Evolutionary conservation across 305 asterid species (phyloP).

Genomic region (Fraxinus platypoda): DNA sequence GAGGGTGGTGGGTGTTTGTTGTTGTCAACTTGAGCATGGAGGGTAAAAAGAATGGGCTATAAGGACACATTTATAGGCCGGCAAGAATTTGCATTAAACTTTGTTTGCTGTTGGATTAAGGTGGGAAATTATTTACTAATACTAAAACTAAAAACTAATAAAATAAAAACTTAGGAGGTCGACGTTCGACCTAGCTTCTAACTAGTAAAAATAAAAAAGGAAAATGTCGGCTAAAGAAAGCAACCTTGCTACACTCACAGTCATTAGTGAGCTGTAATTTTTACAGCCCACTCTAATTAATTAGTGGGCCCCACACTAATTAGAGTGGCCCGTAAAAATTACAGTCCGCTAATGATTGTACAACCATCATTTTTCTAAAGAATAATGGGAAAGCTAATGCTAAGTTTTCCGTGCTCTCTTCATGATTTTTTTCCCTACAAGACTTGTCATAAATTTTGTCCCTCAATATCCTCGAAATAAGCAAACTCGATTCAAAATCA

Average conservation of each 20-base stretch:
- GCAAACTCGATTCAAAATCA: neutral
- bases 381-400: neutral
- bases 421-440: no score
- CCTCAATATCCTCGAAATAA: neutral
- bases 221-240: neutral
- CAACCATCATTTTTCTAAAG: no score
- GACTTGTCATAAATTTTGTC: neutral
- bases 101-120: neutral
- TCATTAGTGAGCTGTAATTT: no score
- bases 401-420: neutral
- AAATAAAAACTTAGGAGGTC: neutral
- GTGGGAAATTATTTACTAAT: neutral
- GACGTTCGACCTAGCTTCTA: neutral
- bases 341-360: no score
- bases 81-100: neutral
- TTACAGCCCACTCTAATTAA: no score
- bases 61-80: neutral
- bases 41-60: neutral
- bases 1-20: neutral
- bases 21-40: neutral
- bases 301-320: no score
- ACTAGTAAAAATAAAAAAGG: neutral
- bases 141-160: neutral
- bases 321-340: no score
- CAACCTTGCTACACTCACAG: no score